phyloP scores from a whole-genome alignment of 2,329 filamentous ascomycete genomes.

The Penicillium aurantiogriseum region DNA sequence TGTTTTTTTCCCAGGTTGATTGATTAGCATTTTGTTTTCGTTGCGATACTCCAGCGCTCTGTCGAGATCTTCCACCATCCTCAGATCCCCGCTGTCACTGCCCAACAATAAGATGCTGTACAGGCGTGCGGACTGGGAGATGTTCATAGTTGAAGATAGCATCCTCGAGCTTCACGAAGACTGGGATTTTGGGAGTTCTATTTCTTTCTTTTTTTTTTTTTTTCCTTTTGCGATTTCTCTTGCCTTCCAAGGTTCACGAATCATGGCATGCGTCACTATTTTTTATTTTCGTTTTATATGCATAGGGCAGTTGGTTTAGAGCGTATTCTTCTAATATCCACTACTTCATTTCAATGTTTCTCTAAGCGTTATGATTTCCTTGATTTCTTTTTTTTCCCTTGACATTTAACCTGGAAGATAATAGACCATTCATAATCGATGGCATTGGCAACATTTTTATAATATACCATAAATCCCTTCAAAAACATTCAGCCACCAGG shows the following conservation, averaged over 20 bases:
- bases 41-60: background rate
- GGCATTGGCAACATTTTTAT: conserved; percentile 7
- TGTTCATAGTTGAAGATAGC: background rate
- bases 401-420: background rate
- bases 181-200: background rate
- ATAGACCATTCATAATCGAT: conserved; percentile 2
- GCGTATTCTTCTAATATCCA: conserved; percentile 6
- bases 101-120: background rate
- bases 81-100: background rate
- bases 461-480: conserved; percentile 4
- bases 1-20: background rate
- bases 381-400: background rate
- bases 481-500: conserved; percentile 5
- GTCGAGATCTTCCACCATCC: background rate
- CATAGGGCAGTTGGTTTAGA: background rate
- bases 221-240: background rate
- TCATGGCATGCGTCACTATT: conserved; percentile 7
- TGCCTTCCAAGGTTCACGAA: background rate
- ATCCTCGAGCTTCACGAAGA: background rate
- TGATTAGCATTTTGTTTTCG: background rate
- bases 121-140: background rate
- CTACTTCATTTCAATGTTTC: background rate
- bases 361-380: background rate
- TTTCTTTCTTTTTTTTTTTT: background rate
- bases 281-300: conserved; percentile 2